Conservation (phyloP, 768 basidiomycete genomes). For the Russula abietina region DNA sequence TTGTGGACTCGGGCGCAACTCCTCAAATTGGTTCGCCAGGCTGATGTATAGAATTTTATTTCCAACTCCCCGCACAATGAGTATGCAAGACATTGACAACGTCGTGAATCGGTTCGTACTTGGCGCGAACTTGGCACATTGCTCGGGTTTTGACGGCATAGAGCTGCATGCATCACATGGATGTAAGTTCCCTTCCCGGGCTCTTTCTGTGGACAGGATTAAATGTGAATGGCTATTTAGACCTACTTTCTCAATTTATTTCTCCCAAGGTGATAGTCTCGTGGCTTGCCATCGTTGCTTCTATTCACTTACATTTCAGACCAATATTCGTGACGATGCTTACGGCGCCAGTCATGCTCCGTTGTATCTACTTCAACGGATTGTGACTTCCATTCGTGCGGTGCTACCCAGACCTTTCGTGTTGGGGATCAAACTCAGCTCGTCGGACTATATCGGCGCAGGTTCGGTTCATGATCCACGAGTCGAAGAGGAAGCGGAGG, state of each 20-base stretch:
- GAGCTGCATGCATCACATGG: conserved; percentile 84
- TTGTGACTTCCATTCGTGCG: conserved; percentile 51
- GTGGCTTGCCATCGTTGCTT: background rate
- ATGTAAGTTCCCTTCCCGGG: conserved; percentile 46
- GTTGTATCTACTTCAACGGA: conserved; percentile 52
- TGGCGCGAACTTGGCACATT: conserved; percentile 57
- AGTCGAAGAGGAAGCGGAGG: conserved; percentile 32
- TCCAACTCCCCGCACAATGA: conserved; percentile 59
- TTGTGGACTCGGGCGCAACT: conserved; percentile 40
- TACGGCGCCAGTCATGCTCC: conserved; percentile 46
- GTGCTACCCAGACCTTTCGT: conserved; percentile 54
- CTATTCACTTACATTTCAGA: conserved; percentile 29
- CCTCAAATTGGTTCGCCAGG: conserved; percentile 31
- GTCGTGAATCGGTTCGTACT: conserved; percentile 58
- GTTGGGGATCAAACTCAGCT: conserved; percentile 75
- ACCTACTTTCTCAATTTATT: conserved; percentile 74
- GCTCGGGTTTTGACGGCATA: conserved; percentile 79
- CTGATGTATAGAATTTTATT: conserved; percentile 48
- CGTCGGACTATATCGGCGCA: conserved; percentile 58
- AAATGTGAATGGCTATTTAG: conserved; percentile 33
- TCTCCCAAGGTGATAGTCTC: conserved; percentile 51
- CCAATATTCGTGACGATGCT: conserved; percentile 52
- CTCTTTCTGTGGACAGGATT: background rate
- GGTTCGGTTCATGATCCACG: conserved; percentile 24
- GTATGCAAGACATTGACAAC: conserved; percentile 49